Percentiles rank a stretch among this genome's conserved stretches.
phyloP scores from a whole-genome alignment of 139 green algal genomes.

The Pleodorina starrii region DNA sequence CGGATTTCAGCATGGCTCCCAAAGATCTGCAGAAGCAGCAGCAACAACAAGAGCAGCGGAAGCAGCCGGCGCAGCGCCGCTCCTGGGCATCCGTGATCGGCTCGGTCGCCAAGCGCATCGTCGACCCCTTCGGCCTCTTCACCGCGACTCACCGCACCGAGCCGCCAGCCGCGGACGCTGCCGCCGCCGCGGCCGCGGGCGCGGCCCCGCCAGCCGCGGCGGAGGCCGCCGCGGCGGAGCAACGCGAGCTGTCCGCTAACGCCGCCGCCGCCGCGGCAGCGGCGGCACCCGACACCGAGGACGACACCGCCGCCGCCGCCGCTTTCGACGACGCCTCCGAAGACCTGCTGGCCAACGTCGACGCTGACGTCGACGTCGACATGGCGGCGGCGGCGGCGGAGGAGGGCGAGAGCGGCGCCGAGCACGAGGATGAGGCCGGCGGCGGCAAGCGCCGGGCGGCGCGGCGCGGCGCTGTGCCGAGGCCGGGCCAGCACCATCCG shows the following conservation, averaged over 20 bases:
- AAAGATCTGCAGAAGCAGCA: not conserved
- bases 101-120: not conserved
- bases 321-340: not conserved
- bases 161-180: not conserved
- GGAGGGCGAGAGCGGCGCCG: not conserved
- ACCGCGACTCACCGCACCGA: too few species aligned
- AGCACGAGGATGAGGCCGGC: not conserved
- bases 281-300: not conserved
- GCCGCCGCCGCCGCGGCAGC: not conserved
- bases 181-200: not conserved
- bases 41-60: conserved; percentile 14
- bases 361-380: not conserved
- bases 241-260: not conserved
- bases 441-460: not conserved
- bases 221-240: not conserved
- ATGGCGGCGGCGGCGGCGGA: not conserved
- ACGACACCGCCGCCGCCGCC: not conserved
- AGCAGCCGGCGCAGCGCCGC: not conserved
- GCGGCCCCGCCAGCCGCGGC: not conserved
- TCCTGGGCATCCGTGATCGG: not conserved
- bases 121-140: conserved; percentile 37
- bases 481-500: not conserved
- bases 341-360: not conserved
- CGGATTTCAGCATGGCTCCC: conserved; percentile 24
- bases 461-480: not conserved